Conservation (phyloP, 305 asterid genomes). For the Ruellia speciosa region DNA sequence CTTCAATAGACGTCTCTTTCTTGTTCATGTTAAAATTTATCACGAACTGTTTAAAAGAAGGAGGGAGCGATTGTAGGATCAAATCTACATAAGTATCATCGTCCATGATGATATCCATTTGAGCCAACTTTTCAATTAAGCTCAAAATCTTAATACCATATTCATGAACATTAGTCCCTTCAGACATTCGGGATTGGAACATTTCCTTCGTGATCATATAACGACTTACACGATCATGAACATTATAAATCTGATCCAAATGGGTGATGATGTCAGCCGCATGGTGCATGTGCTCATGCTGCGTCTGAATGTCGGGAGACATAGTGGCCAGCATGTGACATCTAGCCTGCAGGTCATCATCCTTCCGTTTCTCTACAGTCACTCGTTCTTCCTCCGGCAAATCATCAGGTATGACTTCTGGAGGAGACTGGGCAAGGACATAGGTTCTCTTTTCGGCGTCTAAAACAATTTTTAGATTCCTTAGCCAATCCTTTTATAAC, state of each 20-base stretch:
- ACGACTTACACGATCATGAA: neutral
- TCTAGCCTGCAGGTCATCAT: neutral
- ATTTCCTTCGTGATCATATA: neutral
- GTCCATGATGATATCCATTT: neutral
- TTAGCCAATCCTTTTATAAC: no score
- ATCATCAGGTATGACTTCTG: no score
- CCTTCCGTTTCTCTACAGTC: no score
- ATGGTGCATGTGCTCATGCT: neutral
- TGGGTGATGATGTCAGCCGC: neutral
- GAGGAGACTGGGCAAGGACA: no score
- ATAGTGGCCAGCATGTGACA: conserved; percentile 2
- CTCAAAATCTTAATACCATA: no score
- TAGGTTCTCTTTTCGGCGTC: no score
- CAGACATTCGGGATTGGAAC: neutral
- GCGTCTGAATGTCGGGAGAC: neutral
- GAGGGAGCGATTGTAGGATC: neutral
- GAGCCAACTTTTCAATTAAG: neutral
- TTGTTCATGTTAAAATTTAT: neutral
- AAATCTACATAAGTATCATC: neutral
- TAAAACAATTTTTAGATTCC: no score
- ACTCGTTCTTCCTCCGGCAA: no score
- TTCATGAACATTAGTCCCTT: neutral
- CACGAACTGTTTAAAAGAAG: neutral
- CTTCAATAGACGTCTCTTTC: neutral
- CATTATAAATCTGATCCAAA: neutral